Conservation (phyloP, 495 filamentous ascomycete genomes). For the Podospora sp. region DNA sequence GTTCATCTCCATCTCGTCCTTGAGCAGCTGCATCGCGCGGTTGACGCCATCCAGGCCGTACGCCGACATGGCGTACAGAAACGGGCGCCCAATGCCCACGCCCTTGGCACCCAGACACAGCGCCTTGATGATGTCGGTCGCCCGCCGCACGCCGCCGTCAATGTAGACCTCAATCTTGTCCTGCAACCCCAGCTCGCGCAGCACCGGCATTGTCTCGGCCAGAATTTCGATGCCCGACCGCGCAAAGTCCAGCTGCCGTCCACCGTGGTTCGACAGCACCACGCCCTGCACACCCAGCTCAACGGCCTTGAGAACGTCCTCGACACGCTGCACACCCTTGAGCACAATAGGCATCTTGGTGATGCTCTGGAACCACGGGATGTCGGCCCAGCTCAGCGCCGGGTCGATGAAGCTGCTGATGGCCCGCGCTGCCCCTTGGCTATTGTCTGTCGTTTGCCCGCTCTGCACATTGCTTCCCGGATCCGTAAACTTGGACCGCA, state of each 20-base stretch:
- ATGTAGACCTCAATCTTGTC: conserved; percentile 86
- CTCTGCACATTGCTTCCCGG: conserved; percentile 81
- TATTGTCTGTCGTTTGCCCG: conserved; percentile 73
- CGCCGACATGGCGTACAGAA: conserved; percentile 93
- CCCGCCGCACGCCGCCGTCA: conserved; percentile 87
- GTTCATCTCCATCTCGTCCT: conserved; percentile 99
- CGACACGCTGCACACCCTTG: conserved; percentile 94
- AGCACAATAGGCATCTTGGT: conserved; percentile 97
- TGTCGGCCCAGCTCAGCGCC: conserved; percentile 84
- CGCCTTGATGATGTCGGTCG: conserved; percentile 95
- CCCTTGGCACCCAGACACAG: conserved; percentile 90
- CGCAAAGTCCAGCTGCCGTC: conserved; percentile 93
- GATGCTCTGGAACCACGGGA: conserved; percentile 89
- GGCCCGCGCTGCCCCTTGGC: conserved; percentile 84
- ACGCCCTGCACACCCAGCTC: conserved; percentile 87
- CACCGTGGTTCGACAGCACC: conserved; percentile 95
- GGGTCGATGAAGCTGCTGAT: conserved; percentile 98
- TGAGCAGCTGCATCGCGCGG: conserved; percentile 90
- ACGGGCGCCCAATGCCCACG: conserved; percentile 92
- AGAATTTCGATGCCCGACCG: conserved; percentile 90
- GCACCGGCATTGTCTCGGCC: conserved; percentile 93
- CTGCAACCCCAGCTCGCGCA: conserved; percentile 79
- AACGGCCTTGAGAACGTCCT: conserved; percentile 86
- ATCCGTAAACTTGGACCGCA: conserved; percentile 92
- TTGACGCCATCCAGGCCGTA: conserved; percentile 89